Evolutionary conservation across 495 filamentous ascomycete genomes (phyloP).

Genomic region (Podospora australis): DNA sequence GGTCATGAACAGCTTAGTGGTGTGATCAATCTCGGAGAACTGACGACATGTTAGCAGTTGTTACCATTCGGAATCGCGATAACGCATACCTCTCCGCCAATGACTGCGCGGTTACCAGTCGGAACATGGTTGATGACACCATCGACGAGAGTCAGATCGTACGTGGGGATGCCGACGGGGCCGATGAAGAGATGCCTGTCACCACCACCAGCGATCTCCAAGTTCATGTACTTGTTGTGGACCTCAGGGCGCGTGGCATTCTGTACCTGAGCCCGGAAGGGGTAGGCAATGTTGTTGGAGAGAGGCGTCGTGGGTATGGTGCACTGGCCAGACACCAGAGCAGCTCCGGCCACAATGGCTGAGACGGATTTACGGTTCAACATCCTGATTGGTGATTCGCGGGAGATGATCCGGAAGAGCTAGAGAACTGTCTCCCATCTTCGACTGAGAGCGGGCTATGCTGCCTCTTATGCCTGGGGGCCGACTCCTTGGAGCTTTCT

Average conservation of each 20-base stretch:
- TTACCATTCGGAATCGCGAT: neutral
- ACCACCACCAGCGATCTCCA: constrained; percentile 41
- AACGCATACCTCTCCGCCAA: constrained; percentile 41
- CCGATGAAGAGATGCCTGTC: constrained; percentile 46
- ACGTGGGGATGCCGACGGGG: constrained; percentile 40
- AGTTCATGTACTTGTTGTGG: constrained; percentile 46
- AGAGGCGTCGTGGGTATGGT: constrained; percentile 30
- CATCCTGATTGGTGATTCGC: no score
- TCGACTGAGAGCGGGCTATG: no score
- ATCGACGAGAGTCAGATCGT: constrained; percentile 39
- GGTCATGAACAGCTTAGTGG: constrained; percentile 53
- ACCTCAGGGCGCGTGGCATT: constrained; percentile 42
- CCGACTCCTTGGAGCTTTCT: no score
- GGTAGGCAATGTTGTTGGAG: constrained; percentile 33
- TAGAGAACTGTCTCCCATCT: neutral
- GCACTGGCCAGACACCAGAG: constrained; percentile 30
- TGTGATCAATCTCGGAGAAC: constrained; percentile 47
- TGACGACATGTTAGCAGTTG: constrained; percentile 4
- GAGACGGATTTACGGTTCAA: constrained; percentile 13
- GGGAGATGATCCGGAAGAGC: no score
- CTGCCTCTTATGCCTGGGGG: no score
- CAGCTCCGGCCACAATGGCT: constrained; percentile 23
- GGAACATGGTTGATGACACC: constrained; percentile 34
- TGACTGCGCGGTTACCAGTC: constrained; percentile 34
- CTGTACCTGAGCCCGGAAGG: constrained; percentile 44